phyloP scores from a whole-genome alignment of 768 basidiomycete genomes.

The Lactifluus piperatus region DNA sequence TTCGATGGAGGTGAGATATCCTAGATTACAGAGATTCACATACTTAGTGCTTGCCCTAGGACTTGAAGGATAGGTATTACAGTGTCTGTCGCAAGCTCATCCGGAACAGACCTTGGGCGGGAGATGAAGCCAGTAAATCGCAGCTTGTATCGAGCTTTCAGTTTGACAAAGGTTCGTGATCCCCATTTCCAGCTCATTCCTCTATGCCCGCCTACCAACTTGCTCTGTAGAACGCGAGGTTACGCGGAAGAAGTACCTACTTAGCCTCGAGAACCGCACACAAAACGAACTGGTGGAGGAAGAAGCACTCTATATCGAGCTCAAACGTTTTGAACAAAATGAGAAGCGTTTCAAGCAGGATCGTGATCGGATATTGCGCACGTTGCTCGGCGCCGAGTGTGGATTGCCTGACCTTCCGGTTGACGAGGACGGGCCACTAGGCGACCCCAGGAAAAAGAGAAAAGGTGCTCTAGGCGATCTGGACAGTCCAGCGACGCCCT shows the following conservation, averaged over 20 bases:
- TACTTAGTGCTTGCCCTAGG: conserved; percentile 36
- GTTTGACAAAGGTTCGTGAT: conserved; percentile 78
- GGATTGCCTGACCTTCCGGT: conserved; percentile 66
- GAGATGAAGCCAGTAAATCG: conserved; percentile 66
- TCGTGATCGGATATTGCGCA: conserved; percentile 78
- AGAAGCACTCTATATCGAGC: conserved; percentile 87
- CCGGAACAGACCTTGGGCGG: conserved; percentile 73
- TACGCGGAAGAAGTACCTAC: conserved; percentile 80
- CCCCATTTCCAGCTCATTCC: background rate
- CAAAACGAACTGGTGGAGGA: conserved; percentile 88
- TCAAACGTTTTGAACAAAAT: conserved; percentile 91
- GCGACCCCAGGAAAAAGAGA: conserved; percentile 48
- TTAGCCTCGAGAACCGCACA: conserved; percentile 82
- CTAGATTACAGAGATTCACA: background rate
- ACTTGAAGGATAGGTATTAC: conserved; percentile 91
- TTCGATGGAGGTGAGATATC: conserved; percentile 56
- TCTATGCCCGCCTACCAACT: background rate
- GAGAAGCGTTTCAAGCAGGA: conserved; percentile 84
- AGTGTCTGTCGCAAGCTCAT: conserved; percentile 84
- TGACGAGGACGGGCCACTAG: conserved; percentile 51
- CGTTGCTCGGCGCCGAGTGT: conserved; percentile 78
- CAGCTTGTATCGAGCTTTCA: conserved; percentile 60
- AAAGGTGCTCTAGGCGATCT: conserved; percentile 30
- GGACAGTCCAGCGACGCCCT: conserved; percentile 45
- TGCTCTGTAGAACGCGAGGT: conserved; percentile 63